phyloP scores from a whole-genome alignment of 306 rosid species.

The Vigna trinervia region DNA sequence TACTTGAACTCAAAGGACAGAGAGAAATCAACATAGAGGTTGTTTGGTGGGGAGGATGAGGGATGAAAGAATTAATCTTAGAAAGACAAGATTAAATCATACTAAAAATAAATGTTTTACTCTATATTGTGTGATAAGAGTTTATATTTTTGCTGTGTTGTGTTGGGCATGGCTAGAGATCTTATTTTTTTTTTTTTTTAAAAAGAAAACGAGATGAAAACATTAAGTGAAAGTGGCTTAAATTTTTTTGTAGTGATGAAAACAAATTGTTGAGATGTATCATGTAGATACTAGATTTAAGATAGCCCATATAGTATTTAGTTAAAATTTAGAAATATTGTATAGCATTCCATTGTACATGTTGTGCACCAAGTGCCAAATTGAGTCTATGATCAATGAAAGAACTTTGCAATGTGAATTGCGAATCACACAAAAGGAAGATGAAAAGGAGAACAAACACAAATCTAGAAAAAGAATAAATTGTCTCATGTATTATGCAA shows the following conservation, averaged over 20 bases:
- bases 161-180: background rate
- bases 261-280: background rate
- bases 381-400: no score
- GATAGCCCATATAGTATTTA: background rate
- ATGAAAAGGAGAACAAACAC: no score
- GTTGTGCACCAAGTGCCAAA: no score
- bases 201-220: background rate
- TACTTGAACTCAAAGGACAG: background rate
- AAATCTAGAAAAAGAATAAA: no score
- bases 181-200: background rate
- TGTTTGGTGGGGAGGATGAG: background rate
- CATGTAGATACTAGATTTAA: background rate
- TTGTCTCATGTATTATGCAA: no score
- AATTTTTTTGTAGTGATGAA: background rate
- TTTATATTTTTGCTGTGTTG: background rate
- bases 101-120: background rate
- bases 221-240: background rate
- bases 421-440: no score
- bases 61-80: background rate
- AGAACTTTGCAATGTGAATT: no score
- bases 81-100: background rate
- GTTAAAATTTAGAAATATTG: background rate
- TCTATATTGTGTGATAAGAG: background rate
- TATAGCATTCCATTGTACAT: background rate
- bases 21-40: slow-evolving; percentile 1